These are phyloP conservation scores for Ogataea neopini DNA, from an alignment of 805 yeast genomes.

Conservation along the genomic window DNA sequence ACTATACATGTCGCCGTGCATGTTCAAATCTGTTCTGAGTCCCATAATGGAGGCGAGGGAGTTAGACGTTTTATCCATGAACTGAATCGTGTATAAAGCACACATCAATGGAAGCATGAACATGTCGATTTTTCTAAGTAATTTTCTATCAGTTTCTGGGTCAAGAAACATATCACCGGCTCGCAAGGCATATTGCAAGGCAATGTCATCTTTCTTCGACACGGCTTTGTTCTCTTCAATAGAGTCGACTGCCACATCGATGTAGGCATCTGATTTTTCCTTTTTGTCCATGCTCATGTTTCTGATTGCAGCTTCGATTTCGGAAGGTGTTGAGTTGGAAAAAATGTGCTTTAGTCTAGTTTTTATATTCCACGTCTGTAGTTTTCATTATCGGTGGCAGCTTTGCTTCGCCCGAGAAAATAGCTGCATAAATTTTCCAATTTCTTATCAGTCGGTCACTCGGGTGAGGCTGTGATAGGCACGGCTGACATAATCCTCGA, in stretches of 20 bases:
- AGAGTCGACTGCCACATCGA: background rate
- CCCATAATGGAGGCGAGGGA: conserved; percentile 44
- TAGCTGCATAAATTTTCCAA: no score
- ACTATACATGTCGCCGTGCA: conserved; percentile 45
- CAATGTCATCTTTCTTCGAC: conserved; percentile 32
- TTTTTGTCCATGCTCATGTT: no score
- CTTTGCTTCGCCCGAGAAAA: background rate
- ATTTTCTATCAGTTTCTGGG: conserved; percentile 15
- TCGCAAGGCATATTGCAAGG: conserved; percentile 25
- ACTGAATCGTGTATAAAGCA: conserved; percentile 24
- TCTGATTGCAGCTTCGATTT: no score
- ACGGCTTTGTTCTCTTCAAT: conserved; percentile 38
- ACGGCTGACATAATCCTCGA: no score
- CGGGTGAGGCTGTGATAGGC: no score
- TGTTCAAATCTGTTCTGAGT: conserved; percentile 45
- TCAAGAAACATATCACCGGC: conserved; percentile 13
- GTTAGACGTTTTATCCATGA: conserved; percentile 26
- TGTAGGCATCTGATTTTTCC: background rate
- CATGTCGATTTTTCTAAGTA: conserved; percentile 22
- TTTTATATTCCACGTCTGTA: no score
- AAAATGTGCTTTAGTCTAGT: no score
- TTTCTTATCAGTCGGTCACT: no score
- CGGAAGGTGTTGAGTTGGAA: no score
- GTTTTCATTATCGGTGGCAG: background rate
- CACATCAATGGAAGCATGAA: conserved; percentile 25